Evolutionary conservation across 176 grass and related monocot species (phyloP).

Genomic region (Musa troglodytarum): DNA sequence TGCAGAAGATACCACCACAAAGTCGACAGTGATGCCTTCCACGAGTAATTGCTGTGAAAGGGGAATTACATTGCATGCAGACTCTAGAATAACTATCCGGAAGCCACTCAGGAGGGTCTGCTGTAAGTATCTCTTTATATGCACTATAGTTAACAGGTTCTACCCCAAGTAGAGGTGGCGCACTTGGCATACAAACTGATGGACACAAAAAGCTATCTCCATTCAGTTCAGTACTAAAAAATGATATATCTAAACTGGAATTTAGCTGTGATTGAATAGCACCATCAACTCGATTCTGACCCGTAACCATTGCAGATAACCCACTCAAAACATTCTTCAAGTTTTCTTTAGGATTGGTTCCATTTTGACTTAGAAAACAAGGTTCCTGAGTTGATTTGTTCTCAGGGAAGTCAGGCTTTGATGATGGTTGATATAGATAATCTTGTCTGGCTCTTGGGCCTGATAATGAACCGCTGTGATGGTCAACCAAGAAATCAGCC

Average conservation of each 20-base stretch:
- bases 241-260: constrained; percentile 50
- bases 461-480: constrained; percentile 6
- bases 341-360: constrained; percentile 38
- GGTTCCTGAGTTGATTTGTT: constrained; percentile 26
- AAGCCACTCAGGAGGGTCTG: constrained; percentile 75
- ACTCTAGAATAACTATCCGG: constrained; percentile 58
- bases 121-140: constrained; percentile 48
- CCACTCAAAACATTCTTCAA: constrained; percentile 47
- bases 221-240: constrained; percentile 44
- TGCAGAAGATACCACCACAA: constrained; percentile 78
- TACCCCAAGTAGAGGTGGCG: constrained; percentile 38
- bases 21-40: constrained; percentile 87
- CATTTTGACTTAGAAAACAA: constrained; percentile 16
- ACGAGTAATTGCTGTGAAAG: constrained; percentile 51
- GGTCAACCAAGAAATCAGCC: neutral
- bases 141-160: constrained; percentile 46
- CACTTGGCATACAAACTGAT: constrained; percentile 73
- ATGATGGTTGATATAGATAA: constrained; percentile 11
- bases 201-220: constrained; percentile 55
- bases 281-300: constrained; percentile 18
- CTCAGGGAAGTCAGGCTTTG: constrained; percentile 26
- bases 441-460: constrained; percentile 23
- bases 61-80: constrained; percentile 78
- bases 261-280: constrained; percentile 22
- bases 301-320: constrained; percentile 41